These are phyloP conservation scores for Solanum hybrid DNA, from an alignment of 305 asterid genomes.

Conservation along the genomic window DNA sequence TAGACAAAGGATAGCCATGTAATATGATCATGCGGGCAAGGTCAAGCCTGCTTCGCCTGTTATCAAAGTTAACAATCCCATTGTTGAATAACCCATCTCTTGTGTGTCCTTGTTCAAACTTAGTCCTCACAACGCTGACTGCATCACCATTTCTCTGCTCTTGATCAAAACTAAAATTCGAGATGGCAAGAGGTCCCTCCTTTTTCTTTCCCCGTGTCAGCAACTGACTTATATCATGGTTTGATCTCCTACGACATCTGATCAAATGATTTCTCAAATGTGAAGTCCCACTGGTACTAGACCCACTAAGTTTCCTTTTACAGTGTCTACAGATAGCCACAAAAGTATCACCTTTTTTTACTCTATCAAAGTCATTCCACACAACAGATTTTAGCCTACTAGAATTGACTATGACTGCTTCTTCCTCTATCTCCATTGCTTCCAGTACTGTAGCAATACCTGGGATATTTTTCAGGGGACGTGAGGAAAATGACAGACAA, in stretches of 20 bases:
- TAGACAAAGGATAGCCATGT: conserved; percentile 73
- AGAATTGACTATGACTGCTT: conserved; percentile 62
- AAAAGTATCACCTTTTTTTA: conserved; percentile 69
- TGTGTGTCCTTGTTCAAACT: conserved; percentile 25
- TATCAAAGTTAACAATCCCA: conserved; percentile 45
- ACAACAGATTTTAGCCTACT: conserved; percentile 84
- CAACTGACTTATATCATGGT: conserved; percentile 54
- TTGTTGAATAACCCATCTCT: conserved; percentile 26
- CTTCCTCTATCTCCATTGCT: conserved; percentile 58
- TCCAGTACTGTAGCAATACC: conserved; percentile 6
- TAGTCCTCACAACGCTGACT: conserved; percentile 41
- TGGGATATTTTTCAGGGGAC: neutral
- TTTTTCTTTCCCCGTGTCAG: conserved; percentile 68
- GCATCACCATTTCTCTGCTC: conserved; percentile 40
- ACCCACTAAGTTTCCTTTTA: conserved; percentile 81
- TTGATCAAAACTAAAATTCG: conserved; percentile 35
- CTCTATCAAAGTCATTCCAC: conserved; percentile 93
- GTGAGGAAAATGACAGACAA: neutral
- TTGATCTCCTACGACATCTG: conserved; percentile 66
- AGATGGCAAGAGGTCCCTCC: conserved; percentile 40
- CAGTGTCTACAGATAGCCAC: conserved; percentile 82
- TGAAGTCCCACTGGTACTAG: conserved; percentile 91
- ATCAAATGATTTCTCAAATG: conserved; percentile 85
- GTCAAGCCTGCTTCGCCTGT: conserved; percentile 55
- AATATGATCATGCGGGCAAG: conserved; percentile 86